Evolutionary conservation across 2,329 filamentous ascomycete genomes (phyloP).

Genomic region (Bipolaris cookei): DNA sequence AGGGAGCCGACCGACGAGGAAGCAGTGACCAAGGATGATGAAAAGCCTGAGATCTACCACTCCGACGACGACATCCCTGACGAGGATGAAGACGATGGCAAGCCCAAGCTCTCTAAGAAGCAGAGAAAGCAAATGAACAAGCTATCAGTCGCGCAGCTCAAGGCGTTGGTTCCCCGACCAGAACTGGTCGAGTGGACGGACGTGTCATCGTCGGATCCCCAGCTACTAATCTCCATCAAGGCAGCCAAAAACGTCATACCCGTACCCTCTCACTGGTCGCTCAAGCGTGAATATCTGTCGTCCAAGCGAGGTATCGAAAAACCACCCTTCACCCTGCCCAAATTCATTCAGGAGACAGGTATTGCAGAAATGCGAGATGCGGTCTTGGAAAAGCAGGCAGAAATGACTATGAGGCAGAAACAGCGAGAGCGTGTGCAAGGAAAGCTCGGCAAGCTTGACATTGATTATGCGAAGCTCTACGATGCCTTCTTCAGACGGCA

Average conservation of each 20-base stretch:
- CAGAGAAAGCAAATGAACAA: conserved; percentile 91
- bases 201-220: conserved; percentile 86
- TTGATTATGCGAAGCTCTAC: conserved; percentile 97
- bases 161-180: conserved; percentile 86
- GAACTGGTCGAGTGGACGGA: conserved; percentile 99
- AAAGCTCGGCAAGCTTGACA: conserved; percentile 96
- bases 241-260: conserved; percentile 94
- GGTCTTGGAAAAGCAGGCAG: conserved; percentile 91
- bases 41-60: conserved; percentile 85
- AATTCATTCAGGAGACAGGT: conserved; percentile 96
- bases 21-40: conserved; percentile 57
- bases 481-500: conserved; percentile 98
- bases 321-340: conserved; percentile 86
- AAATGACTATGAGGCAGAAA: conserved; percentile 91
- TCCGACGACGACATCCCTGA: conserved; percentile 85
- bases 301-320: conserved; percentile 98
- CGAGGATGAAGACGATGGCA: conserved; percentile 76
- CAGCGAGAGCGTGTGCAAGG: conserved; percentile 92
- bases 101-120: conserved; percentile 86
- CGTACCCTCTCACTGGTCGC: conserved; percentile 89
- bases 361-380: conserved; percentile 98
- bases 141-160: conserved; percentile 92
- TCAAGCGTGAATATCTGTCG: conserved; percentile 96
- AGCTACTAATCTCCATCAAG: conserved; percentile 91
- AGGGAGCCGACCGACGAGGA: conserved; percentile 63